Percentiles rank a stretch among this genome's conserved stretches.
phyloP scores from a whole-genome alignment of 129 eudicot genomes.

The Flaveria ramosissima region DNA sequence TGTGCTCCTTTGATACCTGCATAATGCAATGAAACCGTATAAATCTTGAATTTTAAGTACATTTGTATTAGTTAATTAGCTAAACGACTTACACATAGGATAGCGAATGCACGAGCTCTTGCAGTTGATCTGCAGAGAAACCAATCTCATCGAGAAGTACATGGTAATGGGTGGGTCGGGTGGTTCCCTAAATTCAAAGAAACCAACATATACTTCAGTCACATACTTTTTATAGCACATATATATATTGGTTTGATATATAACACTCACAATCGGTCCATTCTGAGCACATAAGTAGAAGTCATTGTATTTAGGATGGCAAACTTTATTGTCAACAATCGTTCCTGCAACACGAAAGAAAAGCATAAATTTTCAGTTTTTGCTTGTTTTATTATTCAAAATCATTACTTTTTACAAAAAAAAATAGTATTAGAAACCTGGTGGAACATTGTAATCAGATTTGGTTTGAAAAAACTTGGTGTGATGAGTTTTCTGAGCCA shows the following conservation, averaged over 20 bases:
- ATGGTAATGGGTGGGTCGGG: conserved; percentile 84
- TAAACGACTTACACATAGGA: conserved; percentile 68
- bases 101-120: conserved; percentile 75
- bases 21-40: background rate
- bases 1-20: conserved; percentile 78
- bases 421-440: conserved; percentile 43
- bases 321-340: conserved; percentile 60
- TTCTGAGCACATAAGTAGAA: conserved; percentile 81
- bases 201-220: background rate
- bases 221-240: background rate
- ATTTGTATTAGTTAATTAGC: background rate
- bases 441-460: conserved; percentile 62
- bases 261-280: conserved; percentile 72
- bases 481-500: conserved; percentile 86
- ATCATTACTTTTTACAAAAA: too few species aligned
- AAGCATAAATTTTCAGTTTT: background rate
- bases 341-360: conserved; percentile 50
- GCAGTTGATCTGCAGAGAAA: conserved; percentile 67
- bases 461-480: conserved; percentile 68
- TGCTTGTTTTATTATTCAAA: background rate
- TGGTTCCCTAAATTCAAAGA: conserved; percentile 51
- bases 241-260: background rate
- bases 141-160: conserved; percentile 78
- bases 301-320: conserved; percentile 76
- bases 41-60: background rate